Conservation (phyloP, 768 basidiomycete species). For the Xerocomellus intermedius region DNA sequence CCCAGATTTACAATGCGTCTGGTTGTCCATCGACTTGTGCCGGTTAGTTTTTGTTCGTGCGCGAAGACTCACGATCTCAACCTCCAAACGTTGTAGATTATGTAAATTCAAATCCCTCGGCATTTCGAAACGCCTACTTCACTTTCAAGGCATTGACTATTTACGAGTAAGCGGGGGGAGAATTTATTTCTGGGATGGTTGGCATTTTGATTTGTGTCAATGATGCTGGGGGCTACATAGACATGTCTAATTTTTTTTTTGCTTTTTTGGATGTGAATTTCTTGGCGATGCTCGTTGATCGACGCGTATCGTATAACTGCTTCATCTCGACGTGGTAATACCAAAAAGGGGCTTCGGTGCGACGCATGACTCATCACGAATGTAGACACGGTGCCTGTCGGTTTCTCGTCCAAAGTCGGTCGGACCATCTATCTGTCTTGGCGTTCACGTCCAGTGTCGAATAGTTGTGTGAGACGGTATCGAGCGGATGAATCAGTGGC, state of each 20-base stretch:
- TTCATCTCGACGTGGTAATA: not conserved
- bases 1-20: slow-evolving; percentile 14
- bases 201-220: not conserved
- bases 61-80: not conserved
- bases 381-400: too few relatives aligned
- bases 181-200: not conserved
- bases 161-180: slow-evolving; percentile 26
- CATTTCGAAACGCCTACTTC: slow-evolving; percentile 42
- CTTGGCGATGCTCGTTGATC: not conserved
- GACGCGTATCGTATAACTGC: not conserved
- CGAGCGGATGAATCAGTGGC: not conserved
- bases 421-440: too few relatives aligned
- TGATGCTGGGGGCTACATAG: too few relatives aligned
- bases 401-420: too few relatives aligned
- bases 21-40: slow-evolving; percentile 30
- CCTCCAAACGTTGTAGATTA: slow-evolving; percentile 20
- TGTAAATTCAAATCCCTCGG: slow-evolving; percentile 38
- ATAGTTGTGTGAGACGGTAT: too few relatives aligned
- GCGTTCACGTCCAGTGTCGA: too few relatives aligned
- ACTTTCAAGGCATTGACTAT: slow-evolving; percentile 38
- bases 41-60: slow-evolving; percentile 14
- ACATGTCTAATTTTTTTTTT: not conserved
- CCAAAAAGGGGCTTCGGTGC: not conserved
- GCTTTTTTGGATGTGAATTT: not conserved
- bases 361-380: too few relatives aligned